phyloP scores from a whole-genome alignment of 2,329 filamentous ascomycete species.

The Nothophaeocryptopus gaeumannii region DNA sequence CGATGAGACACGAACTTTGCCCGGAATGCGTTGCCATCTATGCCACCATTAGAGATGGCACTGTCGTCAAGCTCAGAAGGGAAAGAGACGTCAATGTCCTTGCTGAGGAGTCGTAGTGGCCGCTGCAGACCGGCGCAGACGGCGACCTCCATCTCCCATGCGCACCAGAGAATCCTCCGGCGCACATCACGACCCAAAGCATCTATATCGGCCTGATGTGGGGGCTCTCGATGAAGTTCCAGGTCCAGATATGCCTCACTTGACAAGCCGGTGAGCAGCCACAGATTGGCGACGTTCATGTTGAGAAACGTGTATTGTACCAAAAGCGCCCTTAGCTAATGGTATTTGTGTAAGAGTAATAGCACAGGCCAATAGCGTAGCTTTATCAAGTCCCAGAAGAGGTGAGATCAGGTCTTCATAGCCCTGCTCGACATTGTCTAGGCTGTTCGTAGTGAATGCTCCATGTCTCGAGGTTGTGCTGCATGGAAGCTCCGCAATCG shows the following conservation, averaged over 20 bases:
- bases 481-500: neutral
- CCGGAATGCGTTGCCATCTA: neutral
- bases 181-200: slow-evolving; percentile 1
- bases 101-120: neutral
- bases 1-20: neutral
- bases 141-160: slow-evolving; percentile 7
- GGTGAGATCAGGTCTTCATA: too few species aligned
- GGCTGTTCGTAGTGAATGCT: too few species aligned
- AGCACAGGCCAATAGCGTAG: neutral
- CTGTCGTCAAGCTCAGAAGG: neutral
- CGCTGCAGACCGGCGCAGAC: slow-evolving; percentile 6
- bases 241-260: slow-evolving; percentile 3
- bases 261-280: slow-evolving; percentile 4
- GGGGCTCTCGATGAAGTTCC: neutral
- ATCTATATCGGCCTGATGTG: neutral
- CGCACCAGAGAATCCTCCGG: slow-evolving; percentile 5
- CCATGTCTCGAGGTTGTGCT: too few species aligned
- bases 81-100: neutral
- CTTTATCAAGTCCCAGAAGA: neutral
- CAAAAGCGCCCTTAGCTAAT: neutral
- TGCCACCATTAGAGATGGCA: neutral
- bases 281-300: slow-evolving; percentile 2
- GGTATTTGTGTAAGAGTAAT: slow-evolving; percentile 3
- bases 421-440: too few species aligned
- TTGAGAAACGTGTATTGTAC: slow-evolving; percentile 2